Base-by-base conservation (phyloP, 73 alveolate genomes). In the Strombidium stylifer region DNA sequence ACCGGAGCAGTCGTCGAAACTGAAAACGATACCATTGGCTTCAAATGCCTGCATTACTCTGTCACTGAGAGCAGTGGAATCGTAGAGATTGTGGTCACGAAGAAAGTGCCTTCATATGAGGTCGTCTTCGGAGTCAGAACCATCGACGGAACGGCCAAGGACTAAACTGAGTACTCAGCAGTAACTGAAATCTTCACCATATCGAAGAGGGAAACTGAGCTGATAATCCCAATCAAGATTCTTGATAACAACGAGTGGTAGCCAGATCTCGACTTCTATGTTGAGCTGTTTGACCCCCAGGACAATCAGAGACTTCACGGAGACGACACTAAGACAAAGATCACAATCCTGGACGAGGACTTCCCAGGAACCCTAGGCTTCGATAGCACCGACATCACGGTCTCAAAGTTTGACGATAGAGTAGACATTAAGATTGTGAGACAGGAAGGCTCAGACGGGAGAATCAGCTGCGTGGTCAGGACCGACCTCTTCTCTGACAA, bases 321-420 rank as follows among this genome's bases (percentile, higher is more conserved):
- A 2, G 36, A n/a, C 2, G 89, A 78, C 39, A 36, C 73, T 7
- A 45, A 12, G 31, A 45, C 69, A 57, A 51, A 50, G 19, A 64
- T 78, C n/a, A 78, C 89, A 1, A 78, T 78, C 20, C 66, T 78
- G 20, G 89, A 78, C 46, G 89, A 78, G 44, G 89, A 78, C 36
- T 58, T 55, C 15, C 89, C 89, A 55, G 89, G 89, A 11, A 14
- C 23, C 10, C 30, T 78, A 1, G 54, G 82, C 15, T 78, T 78
- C 64, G 26, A 16, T 3, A 28, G 36, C 1, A 15, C 45, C 1
- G 35, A 66, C 14, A 24, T 56, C 1, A 42, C 56, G 19, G 64
- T 47, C 11, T 44, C 32, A 10, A 48, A 72, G 51, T 20, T 68
- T 14, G 79, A 78, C 23, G 34, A 32, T 19, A 31, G 24, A 20